Conservation (phyloP, 331 rosid genomes). For the Quercus lobata region DNA sequence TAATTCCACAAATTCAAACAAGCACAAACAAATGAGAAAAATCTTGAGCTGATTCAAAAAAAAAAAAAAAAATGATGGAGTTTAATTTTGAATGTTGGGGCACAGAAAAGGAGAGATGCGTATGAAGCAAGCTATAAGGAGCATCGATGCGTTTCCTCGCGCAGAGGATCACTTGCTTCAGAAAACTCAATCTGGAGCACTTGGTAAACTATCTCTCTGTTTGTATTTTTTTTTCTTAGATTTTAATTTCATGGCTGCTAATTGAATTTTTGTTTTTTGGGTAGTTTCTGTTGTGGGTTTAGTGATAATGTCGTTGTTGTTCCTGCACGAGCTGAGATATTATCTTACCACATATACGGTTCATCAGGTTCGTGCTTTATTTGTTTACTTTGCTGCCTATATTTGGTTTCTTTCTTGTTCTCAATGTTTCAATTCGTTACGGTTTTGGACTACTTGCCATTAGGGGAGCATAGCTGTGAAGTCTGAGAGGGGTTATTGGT, state of each 20-base stretch:
- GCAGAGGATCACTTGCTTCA: conserved; percentile 92
- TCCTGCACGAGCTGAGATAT: conserved; percentile 87
- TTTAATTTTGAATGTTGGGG: background rate
- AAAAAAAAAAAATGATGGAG: background rate
- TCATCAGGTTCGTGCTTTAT: conserved; percentile 59
- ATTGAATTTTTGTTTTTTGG: conserved; percentile 4
- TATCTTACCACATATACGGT: conserved; percentile 80
- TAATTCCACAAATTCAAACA: background rate
- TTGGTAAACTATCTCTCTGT: conserved; percentile 41
- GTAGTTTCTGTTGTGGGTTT: conserved; percentile 82
- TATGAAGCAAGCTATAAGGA: conserved; percentile 65
- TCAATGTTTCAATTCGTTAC: background rate
- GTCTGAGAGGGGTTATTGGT: too few species aligned
- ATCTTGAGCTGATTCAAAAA: background rate
- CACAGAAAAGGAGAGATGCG: conserved; percentile 48
- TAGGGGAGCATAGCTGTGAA: too few species aligned
- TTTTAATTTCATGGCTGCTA: background rate
- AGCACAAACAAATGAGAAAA: background rate
- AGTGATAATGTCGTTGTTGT: conserved; percentile 73
- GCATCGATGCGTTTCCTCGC: conserved; percentile 95
- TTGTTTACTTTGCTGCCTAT: background rate
- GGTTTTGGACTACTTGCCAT: background rate
- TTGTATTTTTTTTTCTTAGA: background rate
- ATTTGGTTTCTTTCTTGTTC: background rate
- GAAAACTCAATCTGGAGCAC: conserved; percentile 96